Conservation (phyloP, 2,329 filamentous ascomycete species). For the Claviceps sp. region DNA sequence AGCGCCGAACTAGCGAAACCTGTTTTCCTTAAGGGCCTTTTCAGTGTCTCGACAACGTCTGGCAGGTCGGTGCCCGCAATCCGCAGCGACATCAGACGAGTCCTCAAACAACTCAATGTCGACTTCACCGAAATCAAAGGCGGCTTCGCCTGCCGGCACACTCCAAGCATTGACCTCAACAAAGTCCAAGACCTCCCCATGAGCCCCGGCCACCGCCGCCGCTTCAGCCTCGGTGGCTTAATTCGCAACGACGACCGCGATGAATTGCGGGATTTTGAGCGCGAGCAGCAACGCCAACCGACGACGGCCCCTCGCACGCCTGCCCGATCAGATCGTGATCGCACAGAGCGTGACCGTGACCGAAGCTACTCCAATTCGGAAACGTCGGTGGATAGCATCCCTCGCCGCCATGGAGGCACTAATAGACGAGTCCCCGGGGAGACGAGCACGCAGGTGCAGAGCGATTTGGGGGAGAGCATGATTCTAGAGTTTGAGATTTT, state of each 20-base stretch:
- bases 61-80: constrained; percentile 81
- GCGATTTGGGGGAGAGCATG: constrained; percentile 73
- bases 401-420: constrained; percentile 32
- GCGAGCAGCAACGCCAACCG: constrained; percentile 20
- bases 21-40: constrained; percentile 89
- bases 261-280: constrained; percentile 50
- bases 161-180: constrained; percentile 78
- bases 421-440: constrained; percentile 59
- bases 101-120: constrained; percentile 77
- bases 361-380: constrained; percentile 80
- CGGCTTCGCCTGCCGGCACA: constrained; percentile 79
- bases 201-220: constrained; percentile 48
- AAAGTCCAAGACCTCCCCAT: constrained; percentile 52
- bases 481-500: constrained; percentile 87
- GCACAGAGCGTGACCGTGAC: constrained; percentile 34
- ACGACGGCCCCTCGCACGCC: constrained; percentile 28
- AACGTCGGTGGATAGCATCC: constrained; percentile 63
- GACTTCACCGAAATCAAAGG: constrained; percentile 86
- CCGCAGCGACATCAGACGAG: constrained; percentile 77
- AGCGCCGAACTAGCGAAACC: constrained; percentile 78
- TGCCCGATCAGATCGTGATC: constrained; percentile 22
- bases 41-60: constrained; percentile 93
- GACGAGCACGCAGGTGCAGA: constrained; percentile 84
- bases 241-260: constrained; percentile 47
- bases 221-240: constrained; percentile 71